Evolutionary conservation across 2,329 filamentous ascomycete species (phyloP), one percentile per base, ranked within the genome.

Genomic region (Teratosphaeria nubilosa): DNA sequence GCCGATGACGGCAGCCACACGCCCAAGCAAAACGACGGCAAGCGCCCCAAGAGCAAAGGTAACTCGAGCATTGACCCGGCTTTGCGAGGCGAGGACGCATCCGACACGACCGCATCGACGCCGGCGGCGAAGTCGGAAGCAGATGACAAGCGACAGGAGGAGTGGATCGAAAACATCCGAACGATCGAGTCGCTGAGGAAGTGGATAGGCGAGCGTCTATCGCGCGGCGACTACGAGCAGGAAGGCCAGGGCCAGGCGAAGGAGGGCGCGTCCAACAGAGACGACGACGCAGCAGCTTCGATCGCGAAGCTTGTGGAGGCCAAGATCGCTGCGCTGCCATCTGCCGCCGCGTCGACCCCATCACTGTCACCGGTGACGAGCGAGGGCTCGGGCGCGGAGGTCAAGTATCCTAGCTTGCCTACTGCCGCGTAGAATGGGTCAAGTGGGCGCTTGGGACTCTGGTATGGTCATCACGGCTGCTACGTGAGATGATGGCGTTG

Each of bases 111-210:
- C 7, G 25, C 51, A n/a, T 67, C 66, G 9, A 68, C 67, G 5
- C 66, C 68, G 13, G 64, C 64, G 41, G 63, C 66, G 20, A 53
- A 60, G 10, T 69, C 68, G 16, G 65, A 69, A 58, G 60, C 65
- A 52, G 77, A 79, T 45, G 78, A 80, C 60, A 72, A 73, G 64
- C 69, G 67, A 25, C 79, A 82, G 61, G 77, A 81, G 62, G 72
- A 72, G 5, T 86, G 83, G 83, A 79, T 86, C 10, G 81, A 84
- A 68, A 84, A 85, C 70, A 82, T 84, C 57, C 80, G 83, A n/a
- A 77, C 83, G 10, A 81, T 86, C 31, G 83, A 86, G 71, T 76
- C 78, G 55, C 75, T 86, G 37, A 77, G 83, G 51, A 77, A 78
- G 22, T 81, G 80, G 69, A 77, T 86, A 63, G 78, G 79, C 57